Conservation (phyloP, 2,329 filamentous ascomycete genomes). For the Pseudogymnoascus sp. region DNA sequence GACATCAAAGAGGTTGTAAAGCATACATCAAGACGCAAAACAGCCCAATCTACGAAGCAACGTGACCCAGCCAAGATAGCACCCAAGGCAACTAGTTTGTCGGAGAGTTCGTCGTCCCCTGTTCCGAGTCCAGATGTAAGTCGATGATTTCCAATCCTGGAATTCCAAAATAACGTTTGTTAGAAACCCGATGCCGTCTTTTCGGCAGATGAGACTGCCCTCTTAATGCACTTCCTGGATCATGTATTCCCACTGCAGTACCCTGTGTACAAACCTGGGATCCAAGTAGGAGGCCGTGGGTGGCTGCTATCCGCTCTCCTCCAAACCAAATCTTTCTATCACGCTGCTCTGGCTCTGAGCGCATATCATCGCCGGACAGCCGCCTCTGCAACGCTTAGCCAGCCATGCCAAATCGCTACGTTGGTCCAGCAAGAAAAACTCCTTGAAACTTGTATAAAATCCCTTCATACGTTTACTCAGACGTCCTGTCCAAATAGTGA, state of each 20-base stretch:
- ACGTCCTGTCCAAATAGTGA: constrained; percentile 16
- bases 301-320: constrained; percentile 54
- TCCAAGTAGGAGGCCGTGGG: constrained; percentile 49
- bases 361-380: constrained; percentile 38
- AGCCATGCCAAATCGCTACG: constrained; percentile 10
- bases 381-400: constrained; percentile 23
- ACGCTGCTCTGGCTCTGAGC: constrained; percentile 48
- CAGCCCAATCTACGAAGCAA: constrained; percentile 22
- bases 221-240: constrained; percentile 55
- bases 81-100: constrained; percentile 13
- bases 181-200: constrained; percentile 6
- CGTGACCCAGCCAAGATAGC: constrained; percentile 15
- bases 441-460: constrained; percentile 25
- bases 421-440: constrained; percentile 23
- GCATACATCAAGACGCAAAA: constrained; percentile 40
- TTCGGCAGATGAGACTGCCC: constrained; percentile 15
- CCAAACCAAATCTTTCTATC: constrained; percentile 50
- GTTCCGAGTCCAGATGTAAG: constrained; percentile 8
- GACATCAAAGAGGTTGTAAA: constrained; percentile 49
- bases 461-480: constrained; percentile 20
- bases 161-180: not conserved
- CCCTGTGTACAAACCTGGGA: constrained; percentile 52
- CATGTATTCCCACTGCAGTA: constrained; percentile 56
- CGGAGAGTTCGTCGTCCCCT: constrained; percentile 13
- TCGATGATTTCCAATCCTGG: not conserved